Conservation (phyloP, 75 land plant genomes). For the Picea glauca region DNA sequence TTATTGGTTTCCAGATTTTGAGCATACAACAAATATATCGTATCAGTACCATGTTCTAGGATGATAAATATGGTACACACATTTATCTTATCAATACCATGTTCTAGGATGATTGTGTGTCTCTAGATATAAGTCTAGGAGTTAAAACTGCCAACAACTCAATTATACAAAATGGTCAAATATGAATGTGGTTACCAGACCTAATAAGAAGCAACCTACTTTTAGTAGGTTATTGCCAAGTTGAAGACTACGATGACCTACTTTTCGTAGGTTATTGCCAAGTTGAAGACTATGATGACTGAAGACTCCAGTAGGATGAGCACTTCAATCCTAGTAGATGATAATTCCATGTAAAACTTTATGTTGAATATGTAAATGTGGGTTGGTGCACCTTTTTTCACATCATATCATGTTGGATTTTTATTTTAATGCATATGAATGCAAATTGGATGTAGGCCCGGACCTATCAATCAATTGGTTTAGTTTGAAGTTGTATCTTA, state of each 20-base stretch:
- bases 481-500: no score
- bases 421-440: neutral
- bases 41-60: conserved; percentile 80
- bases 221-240: conserved; percentile 58
- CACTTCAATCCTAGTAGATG: conserved; percentile 79
- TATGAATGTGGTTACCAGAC: neutral
- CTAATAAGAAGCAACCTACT: conserved; percentile 11
- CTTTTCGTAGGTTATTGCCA: conserved; percentile 55
- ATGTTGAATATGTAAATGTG: neutral
- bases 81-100: conserved; percentile 68
- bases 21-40: conserved; percentile 73
- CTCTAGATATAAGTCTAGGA: conserved; percentile 53
- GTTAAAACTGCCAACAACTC: neutral
- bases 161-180: neutral
- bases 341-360: conserved; percentile 62
- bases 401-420: neutral
- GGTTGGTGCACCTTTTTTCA: neutral
- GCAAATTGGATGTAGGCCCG: neutral
- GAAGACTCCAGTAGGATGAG: conserved; percentile 59
- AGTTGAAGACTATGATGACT: conserved; percentile 61
- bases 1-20: conserved; percentile 33
- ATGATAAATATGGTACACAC: conserved; percentile 80
- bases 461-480: no score
- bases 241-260: conserved; percentile 54
- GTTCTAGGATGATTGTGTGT: conserved; percentile 76